A percentile compares a stretch with the other conserved stretches of the same genome.
Evolutionary conservation across 306 rosid species (phyloP).

Genomic region (Gastrolobium bilobum): DNA sequence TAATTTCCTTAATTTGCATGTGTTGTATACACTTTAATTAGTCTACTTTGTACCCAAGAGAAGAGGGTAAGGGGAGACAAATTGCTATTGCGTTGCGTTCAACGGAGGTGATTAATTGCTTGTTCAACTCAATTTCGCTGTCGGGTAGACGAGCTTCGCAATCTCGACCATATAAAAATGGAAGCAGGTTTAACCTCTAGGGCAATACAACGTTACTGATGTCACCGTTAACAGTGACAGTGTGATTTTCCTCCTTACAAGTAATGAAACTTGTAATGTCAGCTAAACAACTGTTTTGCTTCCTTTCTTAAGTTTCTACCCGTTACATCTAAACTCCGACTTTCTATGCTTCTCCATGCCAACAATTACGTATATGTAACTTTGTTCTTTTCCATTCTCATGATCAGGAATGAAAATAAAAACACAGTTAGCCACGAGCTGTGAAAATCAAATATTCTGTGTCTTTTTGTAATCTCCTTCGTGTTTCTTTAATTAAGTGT

Average conservation of each 20-base stretch:
- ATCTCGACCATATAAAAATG: conserved; percentile 36
- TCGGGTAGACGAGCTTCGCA: conserved; percentile 64
- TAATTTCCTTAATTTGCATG: not conserved
- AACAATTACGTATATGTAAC: conserved; percentile 35
- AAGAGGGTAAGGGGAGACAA: not conserved
- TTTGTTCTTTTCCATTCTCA: conserved; percentile 41
- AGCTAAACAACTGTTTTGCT: conserved; percentile 87
- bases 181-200: conserved; percentile 45
- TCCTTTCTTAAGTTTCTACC: conserved; percentile 77
- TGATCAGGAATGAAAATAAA: not conserved
- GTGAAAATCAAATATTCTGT: not conserved
- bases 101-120: conserved; percentile 54
- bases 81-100: conserved; percentile 53
- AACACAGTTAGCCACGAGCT: not conserved
- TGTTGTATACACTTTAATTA: not conserved
- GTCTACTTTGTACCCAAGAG: not conserved
- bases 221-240: conserved; percentile 55
- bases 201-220: conserved; percentile 52
- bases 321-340: conserved; percentile 78
- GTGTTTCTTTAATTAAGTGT: not conserved
- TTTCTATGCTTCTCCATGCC: conserved; percentile 59
- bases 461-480: not conserved
- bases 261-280: conserved; percentile 50
- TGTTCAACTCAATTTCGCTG: conserved; percentile 65
- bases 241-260: conserved; percentile 44